Evolutionary conservation across 192 early-diverging fungal species (phyloP).

Genomic region (Coemansia sp.): DNA sequence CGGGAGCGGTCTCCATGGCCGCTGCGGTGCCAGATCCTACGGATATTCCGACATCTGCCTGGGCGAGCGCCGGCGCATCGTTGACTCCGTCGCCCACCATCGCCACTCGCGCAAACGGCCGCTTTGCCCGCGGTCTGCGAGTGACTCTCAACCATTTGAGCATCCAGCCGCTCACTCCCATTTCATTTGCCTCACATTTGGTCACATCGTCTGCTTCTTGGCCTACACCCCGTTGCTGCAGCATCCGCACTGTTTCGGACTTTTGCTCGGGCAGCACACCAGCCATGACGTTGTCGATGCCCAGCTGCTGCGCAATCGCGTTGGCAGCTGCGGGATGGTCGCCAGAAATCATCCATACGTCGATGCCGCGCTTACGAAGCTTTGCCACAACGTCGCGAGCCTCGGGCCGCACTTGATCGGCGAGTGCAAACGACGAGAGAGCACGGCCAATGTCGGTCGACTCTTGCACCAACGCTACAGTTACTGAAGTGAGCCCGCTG

Average conservation of each 20-base stretch:
- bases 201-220: not conserved
- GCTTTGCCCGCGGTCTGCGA: not conserved
- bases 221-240: slow-evolving; percentile 60
- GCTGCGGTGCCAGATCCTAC: slow-evolving; percentile 87
- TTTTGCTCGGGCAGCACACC: slow-evolving; percentile 90
- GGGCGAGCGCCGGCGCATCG: slow-evolving; percentile 87
- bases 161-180: not conserved
- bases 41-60: slow-evolving; percentile 88
- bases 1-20: slow-evolving; percentile 86
- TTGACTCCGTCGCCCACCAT: slow-evolving; percentile 98
- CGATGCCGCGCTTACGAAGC: slow-evolving; percentile 72
- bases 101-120: slow-evolving; percentile 62
- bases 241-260: slow-evolving; percentile 64
- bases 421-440: slow-evolving; percentile 71
- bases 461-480: slow-evolving; percentile 31
- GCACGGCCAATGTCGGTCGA: slow-evolving; percentile 56
- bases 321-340: slow-evolving; percentile 82
- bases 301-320: slow-evolving; percentile 74
- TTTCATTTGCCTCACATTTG: not conserved
- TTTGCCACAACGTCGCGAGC: slow-evolving; percentile 67
- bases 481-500: slow-evolving; percentile 64
- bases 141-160: not conserved
- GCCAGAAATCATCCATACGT: slow-evolving; percentile 89
- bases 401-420: slow-evolving; percentile 84
- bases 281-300: slow-evolving; percentile 88